Evolutionary conservation across 208 protist species (phyloP), one percentile per base, ranked within the genome.

Genomic region (Trypanosoma theileri): DNA sequence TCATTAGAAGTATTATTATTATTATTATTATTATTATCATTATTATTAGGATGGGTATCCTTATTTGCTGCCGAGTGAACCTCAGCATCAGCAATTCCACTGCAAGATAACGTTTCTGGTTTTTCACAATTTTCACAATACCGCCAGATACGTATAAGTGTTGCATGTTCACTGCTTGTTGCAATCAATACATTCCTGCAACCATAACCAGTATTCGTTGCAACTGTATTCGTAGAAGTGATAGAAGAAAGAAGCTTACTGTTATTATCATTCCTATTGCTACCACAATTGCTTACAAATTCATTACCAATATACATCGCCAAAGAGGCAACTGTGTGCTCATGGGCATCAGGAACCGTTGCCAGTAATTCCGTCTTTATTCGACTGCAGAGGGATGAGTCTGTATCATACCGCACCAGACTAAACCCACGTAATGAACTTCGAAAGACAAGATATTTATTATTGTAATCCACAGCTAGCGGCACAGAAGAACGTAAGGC

Each of bases 391-490:
- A 61, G 19, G 24, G 72, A 72, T 0, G 67, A 57, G 13, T 68
- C 70, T 2, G 79, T 73, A 42, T 68, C 52, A 66, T 87, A 90
- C 41, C 71, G 79, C 44, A 80, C 51, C 4, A 90, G 70, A 31
- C 77, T 74, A 62, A 91, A 91, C 13, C 77, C 81, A 9, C 28
- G 59, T 12, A 52, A 26, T 1, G 66, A 77, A 17, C 54, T 66
- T 21, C 74, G 69, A 17, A 82, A 60, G 9, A 74, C 62, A 12
- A 91, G 10, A 22, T 75, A 69, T 60, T 62, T 88, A 26, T 68
- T 71, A 6, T 66, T 75, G 56, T 86, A 88, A 71, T 88, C 80
- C 28, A 91, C 73, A 6, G 54, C 59, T 40, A 67, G 48, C 28
- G 59, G 71, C 12, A 40, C 41, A 59, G 67, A 45, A 19, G 67